Base-by-base conservation (phyloP, 257 asterid genomes). In the Nicotiana obtusifolia region DNA sequence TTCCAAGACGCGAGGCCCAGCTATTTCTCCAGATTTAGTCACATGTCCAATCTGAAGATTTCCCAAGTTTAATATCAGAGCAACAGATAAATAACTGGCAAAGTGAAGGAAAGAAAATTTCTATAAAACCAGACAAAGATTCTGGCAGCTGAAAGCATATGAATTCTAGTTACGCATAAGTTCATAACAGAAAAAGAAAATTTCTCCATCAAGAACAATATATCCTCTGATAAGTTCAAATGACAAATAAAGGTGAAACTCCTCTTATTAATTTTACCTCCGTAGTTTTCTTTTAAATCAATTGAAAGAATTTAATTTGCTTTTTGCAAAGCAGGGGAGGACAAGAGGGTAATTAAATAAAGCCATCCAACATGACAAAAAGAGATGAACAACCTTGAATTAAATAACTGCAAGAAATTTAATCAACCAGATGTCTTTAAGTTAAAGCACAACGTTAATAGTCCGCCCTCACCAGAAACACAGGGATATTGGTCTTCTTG, bases 1-100 rank as follows among this genome's bases (percentile, higher is more conserved):
- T 92, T 95, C 98, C 87, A 95, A 87, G 65, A 89, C 95, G 75
- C 96, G 98, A 88, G 99, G 98, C 69, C 99, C 99, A 80, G 98
- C 98, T 79, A 92, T 92, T 26, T 95, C 98, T 85, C 99, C 97
- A 80, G 94, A 82, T 89, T 95, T 95, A 26, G 95, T 95, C 88
- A 94, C 98, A 85, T 95, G 99, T 11, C 99, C 99, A 83, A 89
- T 87, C 98, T 94, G 89, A 90, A 88, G 85, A 67, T 22, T 24
- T 49, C 16, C 80, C 44, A 16, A 82, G 52, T 81, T 71, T 81
- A 30, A 33, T 57, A 77, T 60, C n/a, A 81, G 17, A 77, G 62
- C 59, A 16, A 71, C 6, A 15, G 35, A 54, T 30, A 26, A 24
- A 24, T 73, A 73, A 47, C 79, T 49, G 10, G 41, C 41, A 73